These are phyloP conservation scores for Biscogniauxia sp. DNA, from an alignment of 2,329 filamentous ascomycete genomes.

Conservation along the genomic window DNA sequence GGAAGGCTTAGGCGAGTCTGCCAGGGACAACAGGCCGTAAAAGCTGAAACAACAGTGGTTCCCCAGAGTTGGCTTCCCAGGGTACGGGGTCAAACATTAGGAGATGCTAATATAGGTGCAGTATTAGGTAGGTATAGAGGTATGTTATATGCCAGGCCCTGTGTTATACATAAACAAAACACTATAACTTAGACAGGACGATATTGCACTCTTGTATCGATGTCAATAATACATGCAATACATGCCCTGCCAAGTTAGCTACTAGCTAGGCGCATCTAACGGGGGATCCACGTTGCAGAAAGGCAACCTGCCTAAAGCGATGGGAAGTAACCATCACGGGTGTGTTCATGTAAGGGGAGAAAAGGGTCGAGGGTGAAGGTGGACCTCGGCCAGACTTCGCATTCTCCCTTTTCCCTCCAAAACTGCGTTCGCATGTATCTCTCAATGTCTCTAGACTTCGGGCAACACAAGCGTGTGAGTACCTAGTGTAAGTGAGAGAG, in stretches of 20 bases:
- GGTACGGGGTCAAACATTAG: not conserved
- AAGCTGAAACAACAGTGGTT: not conserved
- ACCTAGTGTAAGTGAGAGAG: not conserved
- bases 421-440: not conserved
- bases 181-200: not conserved
- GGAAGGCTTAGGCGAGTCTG: not conserved
- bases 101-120: not conserved
- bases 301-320: not conserved
- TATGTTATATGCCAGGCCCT: not conserved
- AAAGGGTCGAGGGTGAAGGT: too few relatives aligned
- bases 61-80: not conserved
- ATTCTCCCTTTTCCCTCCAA: not conserved
- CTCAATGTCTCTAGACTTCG: too few relatives aligned
- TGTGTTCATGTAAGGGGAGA: not conserved
- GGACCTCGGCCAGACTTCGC: too few relatives aligned
- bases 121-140: too few relatives aligned
- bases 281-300: not conserved
- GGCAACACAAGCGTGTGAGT: too few relatives aligned
- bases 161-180: not conserved
- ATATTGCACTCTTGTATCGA: not conserved
- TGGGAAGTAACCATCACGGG: not conserved
- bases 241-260: too few relatives aligned
- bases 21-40: not conserved
- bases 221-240: too few relatives aligned
- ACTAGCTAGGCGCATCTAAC: not conserved